phyloP scores from a whole-genome alignment of 306 rosid species.

The Aeschynomene evenia region DNA sequence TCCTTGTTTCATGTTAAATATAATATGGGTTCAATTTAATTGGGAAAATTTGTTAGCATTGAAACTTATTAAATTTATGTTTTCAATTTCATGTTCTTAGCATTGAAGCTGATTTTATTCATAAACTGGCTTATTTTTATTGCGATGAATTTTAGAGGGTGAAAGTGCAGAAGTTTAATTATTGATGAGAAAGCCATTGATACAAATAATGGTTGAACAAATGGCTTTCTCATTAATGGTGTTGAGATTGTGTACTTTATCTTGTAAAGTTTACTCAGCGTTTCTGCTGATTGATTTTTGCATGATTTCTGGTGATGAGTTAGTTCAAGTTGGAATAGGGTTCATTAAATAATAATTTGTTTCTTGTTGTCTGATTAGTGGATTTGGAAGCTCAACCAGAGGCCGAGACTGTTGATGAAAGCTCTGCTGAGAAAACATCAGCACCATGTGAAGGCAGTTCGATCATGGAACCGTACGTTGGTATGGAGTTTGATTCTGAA shows the following conservation, averaged over 20 bases:
- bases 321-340: not conserved
- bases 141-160: not conserved
- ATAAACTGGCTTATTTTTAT: not conserved
- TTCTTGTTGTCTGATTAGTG: conserved; percentile 26
- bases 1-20: not conserved
- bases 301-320: not conserved
- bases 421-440: conserved; percentile 12
- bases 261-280: not conserved
- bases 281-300: not conserved
- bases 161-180: not conserved
- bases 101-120: not conserved
- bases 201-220: not conserved
- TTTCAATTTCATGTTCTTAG: not conserved
- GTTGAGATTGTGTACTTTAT: not conserved
- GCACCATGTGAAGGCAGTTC: conserved; percentile 20
- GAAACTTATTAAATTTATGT: too few relatives aligned
- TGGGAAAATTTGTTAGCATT: not conserved
- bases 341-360: not conserved
- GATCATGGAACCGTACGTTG: conserved; percentile 32
- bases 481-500: conserved; percentile 49
- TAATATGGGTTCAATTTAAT: not conserved
- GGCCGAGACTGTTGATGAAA: conserved; percentile 14
- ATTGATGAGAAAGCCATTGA: not conserved
- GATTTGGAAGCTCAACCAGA: conserved; percentile 27
- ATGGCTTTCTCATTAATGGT: not conserved